Conservation (phyloP, 1,284 basidiomycete genomes). For the Tylopilus orsonianus region DNA sequence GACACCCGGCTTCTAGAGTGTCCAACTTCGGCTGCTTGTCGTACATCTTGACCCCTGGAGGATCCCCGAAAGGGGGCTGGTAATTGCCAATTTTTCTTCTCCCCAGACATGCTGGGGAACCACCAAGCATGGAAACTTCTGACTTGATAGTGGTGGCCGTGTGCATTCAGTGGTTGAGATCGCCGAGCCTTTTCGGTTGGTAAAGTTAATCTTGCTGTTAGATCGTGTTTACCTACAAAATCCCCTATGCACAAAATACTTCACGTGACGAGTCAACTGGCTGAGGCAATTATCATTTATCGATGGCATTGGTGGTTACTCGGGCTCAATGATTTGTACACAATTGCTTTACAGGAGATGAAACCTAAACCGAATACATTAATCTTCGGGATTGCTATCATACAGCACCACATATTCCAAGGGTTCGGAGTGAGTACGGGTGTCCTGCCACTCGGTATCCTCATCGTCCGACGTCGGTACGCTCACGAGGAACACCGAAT, state of each 20-base stretch:
- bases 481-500: conserved; percentile 64
- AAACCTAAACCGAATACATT: conserved; percentile 9
- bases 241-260: no score
- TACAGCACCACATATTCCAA: conserved; percentile 71
- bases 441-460: conserved; percentile 59
- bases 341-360: background rate
- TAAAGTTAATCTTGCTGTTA: no score
- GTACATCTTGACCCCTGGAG: conserved; percentile 8
- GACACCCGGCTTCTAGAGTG: conserved; percentile 15
- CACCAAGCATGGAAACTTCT: conserved; percentile 14
- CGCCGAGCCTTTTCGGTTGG: no score
- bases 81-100: conserved; percentile 31
- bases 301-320: no score
- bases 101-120: conserved; percentile 21
- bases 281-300: no score
- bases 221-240: no score
- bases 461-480: conserved; percentile 50
- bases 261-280: no score
- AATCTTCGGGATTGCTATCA: conserved; percentile 58
- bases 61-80: conserved; percentile 22
- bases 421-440: conserved; percentile 45
- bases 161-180: no score
- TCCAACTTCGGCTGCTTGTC: background rate
- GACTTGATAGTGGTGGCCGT: no score
- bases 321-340: no score